phyloP scores from a whole-genome alignment of 371 early-diverging fungal genomes.

The Syncephalis fuscata region DNA sequence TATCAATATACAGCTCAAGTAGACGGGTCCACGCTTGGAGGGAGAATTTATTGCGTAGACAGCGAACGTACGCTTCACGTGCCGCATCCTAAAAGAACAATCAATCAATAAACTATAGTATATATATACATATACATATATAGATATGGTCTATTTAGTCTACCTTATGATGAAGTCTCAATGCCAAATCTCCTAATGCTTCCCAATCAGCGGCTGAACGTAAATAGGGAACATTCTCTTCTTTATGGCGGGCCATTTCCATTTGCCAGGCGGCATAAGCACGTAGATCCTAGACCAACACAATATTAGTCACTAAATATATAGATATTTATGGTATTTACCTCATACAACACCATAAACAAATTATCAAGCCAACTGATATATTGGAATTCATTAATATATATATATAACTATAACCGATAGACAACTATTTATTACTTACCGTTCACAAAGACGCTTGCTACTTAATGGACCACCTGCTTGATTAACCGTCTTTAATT shows the following conservation, averaged over 20 bases:
- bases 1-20: slow-evolving; percentile 63
- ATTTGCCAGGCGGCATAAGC: slow-evolving; percentile 79
- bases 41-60: slow-evolving; percentile 79
- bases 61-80: slow-evolving; percentile 72
- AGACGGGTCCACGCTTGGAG: slow-evolving; percentile 71
- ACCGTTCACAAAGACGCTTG: slow-evolving; percentile 91
- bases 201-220: slow-evolving; percentile 95
- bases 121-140: too few species aligned
- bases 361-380: slow-evolving; percentile 84
- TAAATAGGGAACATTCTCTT: slow-evolving; percentile 60
- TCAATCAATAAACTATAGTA: background rate
- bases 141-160: too few species aligned
- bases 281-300: slow-evolving; percentile 48
- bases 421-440: background rate
- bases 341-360: slow-evolving; percentile 91
- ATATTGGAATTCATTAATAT: too few species aligned
- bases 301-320: background rate
- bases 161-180: slow-evolving; percentile 66
- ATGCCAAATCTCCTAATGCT: slow-evolving; percentile 78
- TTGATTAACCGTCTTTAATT: slow-evolving; percentile 1
- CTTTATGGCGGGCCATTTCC: slow-evolving; percentile 42
- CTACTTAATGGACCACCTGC: slow-evolving; percentile 37
- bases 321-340: background rate
- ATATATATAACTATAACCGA: too few species aligned
- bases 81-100: slow-evolving; percentile 49